Percentiles rank a stretch among this genome's conserved stretches.
Evolutionary conservation across 176 grass and related monocot species (phyloP).

Genomic region (sorghum (Sorghum bicolor)): DNA sequence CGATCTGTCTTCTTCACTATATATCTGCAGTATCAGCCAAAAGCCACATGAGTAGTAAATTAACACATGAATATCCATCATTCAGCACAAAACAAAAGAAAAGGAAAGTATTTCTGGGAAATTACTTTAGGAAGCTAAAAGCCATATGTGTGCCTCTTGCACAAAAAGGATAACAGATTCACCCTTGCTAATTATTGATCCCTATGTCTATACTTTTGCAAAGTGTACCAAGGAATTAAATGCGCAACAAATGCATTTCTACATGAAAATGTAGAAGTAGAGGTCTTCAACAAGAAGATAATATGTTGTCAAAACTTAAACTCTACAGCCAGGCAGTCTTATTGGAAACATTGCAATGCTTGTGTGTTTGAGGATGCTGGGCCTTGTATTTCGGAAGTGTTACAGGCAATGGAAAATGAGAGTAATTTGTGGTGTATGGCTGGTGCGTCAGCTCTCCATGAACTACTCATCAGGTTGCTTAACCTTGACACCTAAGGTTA

Average conservation of each 20-base stretch:
- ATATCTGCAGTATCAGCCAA: constrained; percentile 55
- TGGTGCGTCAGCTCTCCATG: neutral
- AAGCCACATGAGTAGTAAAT: neutral
- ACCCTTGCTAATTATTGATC: neutral
- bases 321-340: too few relatives aligned
- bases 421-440: neutral
- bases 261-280: neutral
- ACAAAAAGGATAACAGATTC: neutral
- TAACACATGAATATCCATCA: constrained; percentile 9
- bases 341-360: neutral
- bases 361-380: neutral
- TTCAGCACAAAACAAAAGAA: constrained; percentile 11
- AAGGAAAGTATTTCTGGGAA: neutral
- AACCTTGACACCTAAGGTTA: neutral
- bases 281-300: neutral
- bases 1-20: constrained; percentile 69
- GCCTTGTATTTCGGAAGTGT: neutral
- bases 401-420: neutral
- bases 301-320: neutral
- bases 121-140: constrained; percentile 13
- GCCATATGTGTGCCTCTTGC: neutral
- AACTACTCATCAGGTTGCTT: neutral
- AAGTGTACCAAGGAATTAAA: neutral
- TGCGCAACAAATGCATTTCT: neutral
- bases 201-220: neutral